Conservation (phyloP, 495 filamentous ascomycete species). For the Neurospora sp. region DNA sequence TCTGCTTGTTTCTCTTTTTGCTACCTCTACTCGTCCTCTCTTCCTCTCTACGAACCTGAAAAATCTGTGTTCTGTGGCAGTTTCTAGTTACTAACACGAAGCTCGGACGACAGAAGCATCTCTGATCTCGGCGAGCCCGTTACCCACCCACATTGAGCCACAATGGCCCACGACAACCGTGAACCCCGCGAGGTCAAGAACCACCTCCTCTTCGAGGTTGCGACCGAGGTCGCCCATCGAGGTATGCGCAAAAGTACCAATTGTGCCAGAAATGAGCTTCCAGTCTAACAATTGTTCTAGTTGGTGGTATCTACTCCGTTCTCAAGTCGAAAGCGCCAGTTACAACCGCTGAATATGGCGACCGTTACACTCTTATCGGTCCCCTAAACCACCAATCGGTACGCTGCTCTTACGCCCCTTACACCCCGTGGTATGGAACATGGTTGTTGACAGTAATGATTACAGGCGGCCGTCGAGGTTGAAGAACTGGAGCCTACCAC, state of each 20-base stretch:
- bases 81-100: not conserved
- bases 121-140: not conserved
- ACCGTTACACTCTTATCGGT: slow-evolving; percentile 90
- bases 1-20: not conserved
- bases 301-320: slow-evolving; percentile 97
- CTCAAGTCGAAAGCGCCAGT: slow-evolving; percentile 98
- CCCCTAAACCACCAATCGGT: slow-evolving; percentile 86
- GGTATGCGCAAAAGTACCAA: slow-evolving; percentile 38
- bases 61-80: not conserved
- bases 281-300: slow-evolving; percentile 33
- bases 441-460: slow-evolving; percentile 8
- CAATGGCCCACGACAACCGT: slow-evolving; percentile 27
- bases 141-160: not conserved
- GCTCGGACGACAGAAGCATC: not conserved
- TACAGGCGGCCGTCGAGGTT: slow-evolving; percentile 85
- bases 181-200: slow-evolving; percentile 38
- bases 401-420: slow-evolving; percentile 23
- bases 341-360: slow-evolving; percentile 96
- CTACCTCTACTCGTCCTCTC: not conserved
- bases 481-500: slow-evolving; percentile 81
- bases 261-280: not conserved
- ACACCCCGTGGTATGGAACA: not conserved
- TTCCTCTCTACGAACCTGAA: not conserved
- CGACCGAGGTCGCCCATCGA: slow-evolving; percentile 94
- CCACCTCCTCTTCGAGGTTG: slow-evolving; percentile 75